A percentile compares a stretch with the other conserved stretches of the same genome.
phyloP scores from a whole-genome alignment of 495 filamentous ascomycete genomes.

The Clohesyomyces aquaticus region DNA sequence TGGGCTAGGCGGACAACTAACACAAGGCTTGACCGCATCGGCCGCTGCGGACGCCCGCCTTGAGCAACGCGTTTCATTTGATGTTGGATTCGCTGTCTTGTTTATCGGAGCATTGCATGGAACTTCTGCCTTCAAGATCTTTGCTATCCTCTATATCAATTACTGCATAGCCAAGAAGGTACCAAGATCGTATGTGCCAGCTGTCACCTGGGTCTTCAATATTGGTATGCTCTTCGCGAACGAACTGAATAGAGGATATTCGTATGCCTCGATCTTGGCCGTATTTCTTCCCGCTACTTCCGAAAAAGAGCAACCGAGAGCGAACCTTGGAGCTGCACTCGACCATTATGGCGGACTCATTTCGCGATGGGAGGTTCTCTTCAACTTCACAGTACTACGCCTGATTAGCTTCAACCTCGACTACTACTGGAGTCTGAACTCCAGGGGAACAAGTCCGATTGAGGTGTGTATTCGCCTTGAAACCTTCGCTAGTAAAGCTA shows the following conservation, averaged over 20 bases:
- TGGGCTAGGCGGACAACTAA: constrained; percentile 30
- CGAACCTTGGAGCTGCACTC: constrained; percentile 66
- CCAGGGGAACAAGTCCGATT: constrained; percentile 65
- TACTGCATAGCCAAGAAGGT: constrained; percentile 73
- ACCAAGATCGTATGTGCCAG: constrained; percentile 68
- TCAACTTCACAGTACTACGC: constrained; percentile 93
- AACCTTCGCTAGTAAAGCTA: constrained; percentile 50
- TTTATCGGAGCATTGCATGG: constrained; percentile 84
- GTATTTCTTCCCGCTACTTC: constrained; percentile 53
- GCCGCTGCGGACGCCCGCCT: constrained; percentile 66
- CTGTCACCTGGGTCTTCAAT: constrained; percentile 93
- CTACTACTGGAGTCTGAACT: constrained; percentile 87
- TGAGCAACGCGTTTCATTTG: constrained; percentile 79
- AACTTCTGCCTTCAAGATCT: constrained; percentile 78
- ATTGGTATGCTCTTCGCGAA: constrained; percentile 85
- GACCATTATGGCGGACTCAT: constrained; percentile 81
- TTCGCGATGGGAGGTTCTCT: constrained; percentile 89
- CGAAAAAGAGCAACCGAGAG: constrained; percentile 46
- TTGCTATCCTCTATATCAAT: constrained; percentile 79
- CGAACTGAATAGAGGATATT: constrained; percentile 80
- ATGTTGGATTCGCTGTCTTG: constrained; percentile 77
- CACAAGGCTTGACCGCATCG: constrained; percentile 46
- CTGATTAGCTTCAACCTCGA: constrained; percentile 97
- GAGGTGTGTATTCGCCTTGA: constrained; percentile 67
- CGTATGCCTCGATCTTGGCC: constrained; percentile 62